Evolutionary conservation across 805 yeast species (phyloP), one percentile per base, ranked within the genome.

Genomic region (Kuraishia hungarica): DNA sequence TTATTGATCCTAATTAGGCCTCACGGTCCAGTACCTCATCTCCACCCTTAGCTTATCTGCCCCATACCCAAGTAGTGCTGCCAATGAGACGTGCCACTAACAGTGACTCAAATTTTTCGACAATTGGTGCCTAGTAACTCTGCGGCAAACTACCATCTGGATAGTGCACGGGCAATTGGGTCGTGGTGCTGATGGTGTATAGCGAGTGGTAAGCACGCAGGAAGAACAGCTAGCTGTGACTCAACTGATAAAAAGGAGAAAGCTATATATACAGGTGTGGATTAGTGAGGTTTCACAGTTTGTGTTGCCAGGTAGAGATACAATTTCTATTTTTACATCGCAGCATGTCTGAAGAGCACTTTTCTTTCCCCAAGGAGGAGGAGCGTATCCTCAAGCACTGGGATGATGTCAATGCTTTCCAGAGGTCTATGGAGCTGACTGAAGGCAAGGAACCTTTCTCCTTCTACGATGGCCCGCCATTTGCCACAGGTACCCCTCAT

Each of bases 401-500:
- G 99, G 80, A 87, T 55, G 96, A 91, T 60, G 81, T 90, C 63
- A 87, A 91, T 69, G 99, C 99, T n/a, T 94, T 94, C 77, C 90
- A 89, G 60, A 85, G 88, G 50, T 83, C 96, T 29, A 70, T 90
- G 60, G 84, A 92, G 68, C 77, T 91, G 62, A 88, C 96, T 50
- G 80, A 93, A 68, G 98, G 82, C 55, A 82, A 83, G 61, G 94
- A 96, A 39, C 87, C 85, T 57, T 94, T 92, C 71, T 83, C 97
- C 46, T 94, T 94, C 71, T 94, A 88, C 67, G 99, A 94, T 74
- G 99, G 99, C 28, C 99, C 99, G 8, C 99, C 99, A 63, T 94
- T 94, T 72, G 99, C 99, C 56, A 94, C 99, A 1, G 99, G 99
- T 67, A 89, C 97, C 43, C 99, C 99, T 50, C 99, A 94, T 71